phyloP scores from a whole-genome alignment of 805 yeast genomes.

The Metschnikowia lunata region DNA sequence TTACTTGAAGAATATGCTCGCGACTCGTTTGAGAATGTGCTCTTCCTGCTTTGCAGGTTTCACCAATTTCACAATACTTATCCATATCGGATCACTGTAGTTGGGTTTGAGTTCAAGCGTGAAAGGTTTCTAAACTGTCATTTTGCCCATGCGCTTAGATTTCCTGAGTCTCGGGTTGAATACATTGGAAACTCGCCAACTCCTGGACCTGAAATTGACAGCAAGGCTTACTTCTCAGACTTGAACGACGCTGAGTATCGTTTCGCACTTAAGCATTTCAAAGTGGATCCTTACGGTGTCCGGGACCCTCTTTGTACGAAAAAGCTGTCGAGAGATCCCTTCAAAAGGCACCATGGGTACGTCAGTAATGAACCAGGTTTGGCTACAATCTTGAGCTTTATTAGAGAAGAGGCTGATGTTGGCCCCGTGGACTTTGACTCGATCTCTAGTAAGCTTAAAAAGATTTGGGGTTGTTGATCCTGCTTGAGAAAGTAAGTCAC shows the following conservation, averaged over 20 bases:
- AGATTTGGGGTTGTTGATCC: too few relatives aligned
- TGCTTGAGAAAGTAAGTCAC: too few relatives aligned
- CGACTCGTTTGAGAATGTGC: slow-evolving; percentile 74
- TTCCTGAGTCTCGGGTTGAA: slow-evolving; percentile 31
- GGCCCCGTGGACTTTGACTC: too few relatives aligned
- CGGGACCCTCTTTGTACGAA: slow-evolving; percentile 42
- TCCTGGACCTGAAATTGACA: slow-evolving; percentile 29
- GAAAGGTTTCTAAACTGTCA: slow-evolving; percentile 55
- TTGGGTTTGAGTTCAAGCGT: slow-evolving; percentile 74
- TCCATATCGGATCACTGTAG: slow-evolving; percentile 52
- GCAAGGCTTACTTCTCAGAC: slow-evolving; percentile 41
- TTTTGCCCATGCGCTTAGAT: slow-evolving; percentile 44
- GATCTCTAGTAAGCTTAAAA: too few relatives aligned
- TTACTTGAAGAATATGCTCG: slow-evolving; percentile 67
- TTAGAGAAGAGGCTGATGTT: not conserved
- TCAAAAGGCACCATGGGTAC: slow-evolving; percentile 39
- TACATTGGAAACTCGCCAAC: slow-evolving; percentile 59
- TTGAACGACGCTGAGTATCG: slow-evolving; percentile 46
- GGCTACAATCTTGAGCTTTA: slow-evolving; percentile 6
- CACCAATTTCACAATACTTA: slow-evolving; percentile 41
- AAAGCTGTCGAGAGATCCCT: slow-evolving; percentile 56
- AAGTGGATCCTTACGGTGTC: slow-evolving; percentile 56
- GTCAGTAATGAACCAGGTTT: slow-evolving; percentile 21
- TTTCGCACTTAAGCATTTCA: slow-evolving; percentile 52
- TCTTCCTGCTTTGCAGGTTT: slow-evolving; percentile 55